These are phyloP conservation scores for Entoloma clypeatum DNA, from an alignment of 1,284 basidiomycete genomes.

Conservation along the genomic window DNA sequence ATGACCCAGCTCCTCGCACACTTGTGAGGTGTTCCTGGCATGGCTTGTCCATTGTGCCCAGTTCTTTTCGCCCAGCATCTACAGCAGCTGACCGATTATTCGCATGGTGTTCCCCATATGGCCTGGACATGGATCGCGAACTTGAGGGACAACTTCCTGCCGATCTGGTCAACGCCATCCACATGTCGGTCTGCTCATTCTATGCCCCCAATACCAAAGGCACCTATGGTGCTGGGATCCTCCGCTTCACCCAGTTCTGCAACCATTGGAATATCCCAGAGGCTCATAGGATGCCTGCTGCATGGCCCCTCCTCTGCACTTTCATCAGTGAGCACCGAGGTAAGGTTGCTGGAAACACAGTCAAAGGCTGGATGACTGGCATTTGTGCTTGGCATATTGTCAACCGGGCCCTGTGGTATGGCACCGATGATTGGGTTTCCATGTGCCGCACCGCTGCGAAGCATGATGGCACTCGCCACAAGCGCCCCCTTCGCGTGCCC, in stretches of 20 bases:
- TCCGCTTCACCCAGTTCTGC: constrained; percentile 10
- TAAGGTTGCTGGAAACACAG: neutral
- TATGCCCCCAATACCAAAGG: neutral
- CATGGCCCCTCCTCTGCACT: neutral
- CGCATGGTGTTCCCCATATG: no score
- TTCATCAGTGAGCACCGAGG: neutral
- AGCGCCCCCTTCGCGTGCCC: neutral
- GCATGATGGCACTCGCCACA: neutral
- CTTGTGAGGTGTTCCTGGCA: no score
- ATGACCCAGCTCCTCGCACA: no score
- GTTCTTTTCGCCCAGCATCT: no score
- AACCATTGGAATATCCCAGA: constrained; percentile 2
- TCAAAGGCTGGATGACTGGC: constrained; percentile 4
- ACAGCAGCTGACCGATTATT: no score
- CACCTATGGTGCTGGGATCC: constrained; percentile 7
- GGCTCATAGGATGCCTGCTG: constrained; percentile 3
- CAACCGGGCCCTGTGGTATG: constrained; percentile 6
- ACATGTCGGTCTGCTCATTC: neutral
- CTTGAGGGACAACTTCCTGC: no score
- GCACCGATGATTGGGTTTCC: no score
- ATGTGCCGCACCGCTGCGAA: constrained; percentile 1
- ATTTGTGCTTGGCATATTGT: constrained; percentile 2
- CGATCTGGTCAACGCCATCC: neutral
- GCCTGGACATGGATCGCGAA: no score
- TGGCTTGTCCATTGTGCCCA: no score